Percentiles rank a stretch among this genome's conserved stretches.
These are phyloP conservation scores for Yamadazyma membranifaciens DNA, from an alignment of 1,139 yeast genomes.

Conservation along the genomic window DNA sequence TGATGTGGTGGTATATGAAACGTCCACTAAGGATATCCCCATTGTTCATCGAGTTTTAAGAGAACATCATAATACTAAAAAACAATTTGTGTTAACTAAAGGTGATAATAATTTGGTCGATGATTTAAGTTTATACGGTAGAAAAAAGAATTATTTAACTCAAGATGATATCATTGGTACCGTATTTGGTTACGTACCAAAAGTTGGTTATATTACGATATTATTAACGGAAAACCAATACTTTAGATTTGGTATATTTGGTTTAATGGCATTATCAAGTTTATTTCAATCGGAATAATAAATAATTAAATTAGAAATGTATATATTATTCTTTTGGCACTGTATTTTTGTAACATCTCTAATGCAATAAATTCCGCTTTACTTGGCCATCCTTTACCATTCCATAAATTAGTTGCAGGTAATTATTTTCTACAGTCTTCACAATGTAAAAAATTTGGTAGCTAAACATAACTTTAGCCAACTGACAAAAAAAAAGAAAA, in stretches of 20 bases:
- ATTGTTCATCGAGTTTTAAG: slow-evolving; percentile 93
- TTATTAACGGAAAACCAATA: slow-evolving; percentile 86
- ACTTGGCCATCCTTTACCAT: no score
- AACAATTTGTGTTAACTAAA: slow-evolving; percentile 82
- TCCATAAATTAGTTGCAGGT: no score
- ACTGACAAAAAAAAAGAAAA: no score
- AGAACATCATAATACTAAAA: slow-evolving; percentile 60
- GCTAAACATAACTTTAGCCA: no score
- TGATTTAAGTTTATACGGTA: slow-evolving; percentile 82
- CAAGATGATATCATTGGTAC: slow-evolving; percentile 85
- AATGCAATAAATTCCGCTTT: no score
- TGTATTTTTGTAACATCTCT: no score
- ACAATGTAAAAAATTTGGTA: no score
- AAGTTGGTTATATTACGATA: slow-evolving; percentile 87
- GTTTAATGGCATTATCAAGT: slow-evolving; percentile 60
- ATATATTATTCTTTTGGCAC: not conserved
- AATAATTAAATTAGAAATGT: slow-evolving; percentile 5
- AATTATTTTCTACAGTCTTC: no score
- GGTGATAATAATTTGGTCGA: slow-evolving; percentile 96
- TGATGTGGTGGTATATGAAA: slow-evolving; percentile 95
- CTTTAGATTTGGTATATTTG: slow-evolving; percentile 69
- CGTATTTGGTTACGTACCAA: slow-evolving; percentile 90
- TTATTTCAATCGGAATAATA: slow-evolving; percentile 29
- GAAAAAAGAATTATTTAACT: slow-evolving; percentile 72
- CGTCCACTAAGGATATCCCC: slow-evolving; percentile 78